Evolutionary conservation across 805 yeast species (phyloP), one percentile per base, ranked within the genome.

Genomic region (Cyberlindnera petersonii): DNA sequence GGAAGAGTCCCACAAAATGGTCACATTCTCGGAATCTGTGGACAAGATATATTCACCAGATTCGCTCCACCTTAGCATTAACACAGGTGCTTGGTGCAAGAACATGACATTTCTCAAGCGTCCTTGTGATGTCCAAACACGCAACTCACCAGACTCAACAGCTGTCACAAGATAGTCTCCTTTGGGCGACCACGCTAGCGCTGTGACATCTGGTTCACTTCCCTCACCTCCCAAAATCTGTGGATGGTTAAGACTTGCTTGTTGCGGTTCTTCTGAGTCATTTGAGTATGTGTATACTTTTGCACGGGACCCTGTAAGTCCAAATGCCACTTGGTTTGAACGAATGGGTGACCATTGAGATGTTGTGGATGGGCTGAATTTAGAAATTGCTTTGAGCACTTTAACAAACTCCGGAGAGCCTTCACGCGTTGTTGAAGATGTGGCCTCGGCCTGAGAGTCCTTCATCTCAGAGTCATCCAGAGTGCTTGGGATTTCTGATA

Each of bases 61-160:
- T 8, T 63, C 58, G 41, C 75, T 80, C 95, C 95, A 87, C 38
- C 65, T 58, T 4, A 83, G 61, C 2, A 68, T 55, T 9, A 77
- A 51, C 1, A 87, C 69, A 0, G 89, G 75, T 3, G 74, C 58
- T 31, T 68, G 65, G 48, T 79, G 85, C 26, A 72, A 55, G 19
- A 70, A 66, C 49, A 79, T 59, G 1, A 74, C 72, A 35, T 77
- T 80, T 42, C 74, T 66, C 26, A 86, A 64, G 22, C 72, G 70
- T 0, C 95, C 95, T 33, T 77, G 81, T 0, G 74, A 67, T 9
- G 79, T 72, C 95, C 95, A 88, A n/a, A 85, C 65, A 40, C 91
- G 64, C 8, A 88, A 52, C 50, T 83, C 91, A 11, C 96, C 96
- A 52, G 71, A 71, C 39, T 71, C 75, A 2, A 79, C 70, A 3